Percentiles rank a stretch among this genome's conserved stretches.
Evolutionary conservation across 2,329 filamentous ascomycete species (phyloP).

Genomic region (Pseudodiploospora longispora): DNA sequence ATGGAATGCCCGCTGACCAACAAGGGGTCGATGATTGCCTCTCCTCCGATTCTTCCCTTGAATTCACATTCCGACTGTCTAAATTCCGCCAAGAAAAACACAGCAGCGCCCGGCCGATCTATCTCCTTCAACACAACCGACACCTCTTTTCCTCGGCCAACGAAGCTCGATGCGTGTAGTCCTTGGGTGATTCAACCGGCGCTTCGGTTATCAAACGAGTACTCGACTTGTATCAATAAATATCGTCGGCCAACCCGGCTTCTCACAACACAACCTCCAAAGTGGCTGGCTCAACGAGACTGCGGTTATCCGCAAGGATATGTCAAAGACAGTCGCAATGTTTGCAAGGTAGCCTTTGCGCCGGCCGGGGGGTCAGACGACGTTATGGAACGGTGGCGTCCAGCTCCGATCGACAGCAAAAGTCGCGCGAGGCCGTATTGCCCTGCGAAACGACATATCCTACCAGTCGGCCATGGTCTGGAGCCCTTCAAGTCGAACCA

Average conservation of each 20-base stretch:
- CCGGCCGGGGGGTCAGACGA: slow-evolving; percentile 30
- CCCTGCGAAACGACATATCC: slow-evolving; percentile 11
- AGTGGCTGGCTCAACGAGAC: slow-evolving; percentile 29
- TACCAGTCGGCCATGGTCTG: slow-evolving; percentile 15
- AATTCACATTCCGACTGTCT: too few species aligned
- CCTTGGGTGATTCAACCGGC: not conserved
- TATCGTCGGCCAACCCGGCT: too few species aligned
- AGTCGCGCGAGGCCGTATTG: slow-evolving; percentile 14
- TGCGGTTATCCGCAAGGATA: slow-evolving; percentile 38
- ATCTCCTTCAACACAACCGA: too few species aligned
- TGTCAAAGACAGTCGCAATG: slow-evolving; percentile 29
- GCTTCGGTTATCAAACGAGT: too few species aligned
- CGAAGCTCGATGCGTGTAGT: not conserved
- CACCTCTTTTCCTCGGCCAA: too few species aligned
- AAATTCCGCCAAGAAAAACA: too few species aligned
- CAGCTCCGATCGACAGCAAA: slow-evolving; percentile 13
- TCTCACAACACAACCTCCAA: slow-evolving; percentile 15
- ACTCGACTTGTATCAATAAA: too few species aligned
- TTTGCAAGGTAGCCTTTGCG: slow-evolving; percentile 27
- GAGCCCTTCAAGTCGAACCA: slow-evolving; percentile 11
- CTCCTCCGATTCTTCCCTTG: not conserved
- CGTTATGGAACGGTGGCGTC: slow-evolving; percentile 22
- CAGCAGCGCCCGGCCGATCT: too few species aligned
- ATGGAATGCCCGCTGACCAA: not conserved
- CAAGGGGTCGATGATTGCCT: not conserved